These are phyloP conservation scores for Mortierella sp. DNA, from an alignment of 371 early-diverging fungal species.

Conservation along the genomic window DNA sequence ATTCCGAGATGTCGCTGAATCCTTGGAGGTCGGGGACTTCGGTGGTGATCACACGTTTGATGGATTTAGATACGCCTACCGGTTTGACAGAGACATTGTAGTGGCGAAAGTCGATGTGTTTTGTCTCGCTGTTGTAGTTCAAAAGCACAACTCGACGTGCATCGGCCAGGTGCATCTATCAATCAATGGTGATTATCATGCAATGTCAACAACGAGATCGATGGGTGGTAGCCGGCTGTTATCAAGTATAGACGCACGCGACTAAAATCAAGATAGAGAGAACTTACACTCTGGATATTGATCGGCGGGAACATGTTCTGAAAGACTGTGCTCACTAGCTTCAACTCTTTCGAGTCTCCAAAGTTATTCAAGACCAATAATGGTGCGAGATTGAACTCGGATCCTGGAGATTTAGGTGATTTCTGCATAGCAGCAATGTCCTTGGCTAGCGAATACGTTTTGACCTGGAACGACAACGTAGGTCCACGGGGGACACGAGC, in stretches of 20 bases:
- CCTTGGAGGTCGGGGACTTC: constrained; percentile 82
- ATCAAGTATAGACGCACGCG: too few species aligned
- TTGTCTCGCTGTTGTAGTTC: constrained; percentile 88
- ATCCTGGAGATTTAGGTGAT: constrained; percentile 82
- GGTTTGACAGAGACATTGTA: constrained; percentile 89
- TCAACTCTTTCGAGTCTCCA: constrained; percentile 83
- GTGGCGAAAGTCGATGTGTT: constrained; percentile 90
- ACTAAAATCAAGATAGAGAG: too few species aligned
- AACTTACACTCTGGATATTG: constrained; percentile 83
- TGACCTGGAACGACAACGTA: constrained; percentile 90
- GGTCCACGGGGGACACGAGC: constrained; percentile 93
- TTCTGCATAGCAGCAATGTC: constrained; percentile 85
- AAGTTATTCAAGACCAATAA: constrained; percentile 94
- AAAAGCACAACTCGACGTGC: constrained; percentile 92
- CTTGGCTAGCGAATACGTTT: constrained; percentile 82
- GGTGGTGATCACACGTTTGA: constrained; percentile 81
- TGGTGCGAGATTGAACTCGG: constrained; percentile 83
- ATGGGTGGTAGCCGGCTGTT: not conserved
- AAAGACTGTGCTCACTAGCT: constrained; percentile 92
- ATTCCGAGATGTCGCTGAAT: constrained; percentile 93
- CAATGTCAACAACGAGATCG: too few species aligned
- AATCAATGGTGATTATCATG: not conserved
- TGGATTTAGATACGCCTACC: constrained; percentile 89
- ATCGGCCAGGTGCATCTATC: constrained; percentile 86
- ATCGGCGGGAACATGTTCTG: constrained; percentile 97